Evolutionary conservation across 2,329 filamentous ascomycete species (phyloP).

Genomic region (Sporothrix pallida): DNA sequence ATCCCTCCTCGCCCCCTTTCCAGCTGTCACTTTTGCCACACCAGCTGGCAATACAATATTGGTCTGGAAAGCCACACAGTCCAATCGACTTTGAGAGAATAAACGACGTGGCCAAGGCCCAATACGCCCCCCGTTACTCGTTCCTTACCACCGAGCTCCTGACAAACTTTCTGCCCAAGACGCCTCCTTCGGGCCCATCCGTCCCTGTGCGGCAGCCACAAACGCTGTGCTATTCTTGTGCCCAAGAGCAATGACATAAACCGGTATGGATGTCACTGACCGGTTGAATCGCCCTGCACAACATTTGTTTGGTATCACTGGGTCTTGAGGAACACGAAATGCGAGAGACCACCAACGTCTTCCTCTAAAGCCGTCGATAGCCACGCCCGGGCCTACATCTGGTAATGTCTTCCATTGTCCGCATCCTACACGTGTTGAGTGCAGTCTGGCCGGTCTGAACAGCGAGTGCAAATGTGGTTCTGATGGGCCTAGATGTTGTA

Average conservation of each 20-base stretch:
- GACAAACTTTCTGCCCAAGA: background rate
- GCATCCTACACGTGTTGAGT: conserved; percentile 3
- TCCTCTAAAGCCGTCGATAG: background rate
- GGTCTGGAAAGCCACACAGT: too few relatives aligned
- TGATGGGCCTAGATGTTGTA: background rate
- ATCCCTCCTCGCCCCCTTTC: background rate
- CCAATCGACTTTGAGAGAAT: background rate
- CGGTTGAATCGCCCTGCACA: background rate
- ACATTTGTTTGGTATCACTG: background rate
- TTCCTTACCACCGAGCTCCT: background rate
- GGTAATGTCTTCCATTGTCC: background rate
- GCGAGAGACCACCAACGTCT: background rate
- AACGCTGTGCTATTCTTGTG: background rate
- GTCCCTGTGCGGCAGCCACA: conserved; percentile 7
- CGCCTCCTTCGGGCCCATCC: conserved; percentile 5
- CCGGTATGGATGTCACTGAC: background rate
- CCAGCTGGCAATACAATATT: background rate
- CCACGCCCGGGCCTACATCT: background rate
- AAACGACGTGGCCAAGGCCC: background rate
- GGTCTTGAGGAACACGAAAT: too few relatives aligned
- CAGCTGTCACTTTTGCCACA: background rate
- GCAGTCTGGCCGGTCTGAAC: background rate
- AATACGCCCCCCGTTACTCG: background rate
- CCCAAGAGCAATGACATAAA: background rate
- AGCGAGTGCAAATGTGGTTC: background rate